Conservation (phyloP, 140 eudicot genomes). For the Ambrosia hybrid region DNA sequence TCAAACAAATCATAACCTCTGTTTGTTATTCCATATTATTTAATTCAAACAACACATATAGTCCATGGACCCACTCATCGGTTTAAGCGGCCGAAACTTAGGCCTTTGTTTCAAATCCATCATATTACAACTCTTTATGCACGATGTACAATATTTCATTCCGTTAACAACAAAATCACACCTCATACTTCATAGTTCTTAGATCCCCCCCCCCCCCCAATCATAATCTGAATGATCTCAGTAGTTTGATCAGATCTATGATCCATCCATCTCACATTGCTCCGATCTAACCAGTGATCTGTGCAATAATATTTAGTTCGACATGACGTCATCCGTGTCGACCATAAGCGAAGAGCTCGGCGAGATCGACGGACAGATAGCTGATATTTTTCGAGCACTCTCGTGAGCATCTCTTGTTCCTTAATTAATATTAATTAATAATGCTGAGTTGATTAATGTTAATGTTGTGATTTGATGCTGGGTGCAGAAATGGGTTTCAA, state of each 20-base stretch:
- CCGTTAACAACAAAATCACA: constrained; percentile 14
- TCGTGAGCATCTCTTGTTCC: constrained; percentile 55
- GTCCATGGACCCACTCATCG: constrained; percentile 44
- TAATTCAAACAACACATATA: neutral
- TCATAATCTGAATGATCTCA: too few species aligned
- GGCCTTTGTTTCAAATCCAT: neutral
- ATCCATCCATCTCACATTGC: too few species aligned
- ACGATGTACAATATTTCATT: constrained; percentile 20
- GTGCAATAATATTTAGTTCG: neutral
- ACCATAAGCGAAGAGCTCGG: constrained; percentile 83
- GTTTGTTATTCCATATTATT: too few species aligned
- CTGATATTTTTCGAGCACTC: constrained; percentile 83
- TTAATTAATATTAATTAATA: too few species aligned
- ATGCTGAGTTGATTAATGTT: neutral
- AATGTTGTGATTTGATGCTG: constrained; percentile 13
- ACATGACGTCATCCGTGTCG: constrained; percentile 66
- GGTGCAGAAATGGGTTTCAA: constrained; percentile 82
- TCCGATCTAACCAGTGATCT: too few species aligned
- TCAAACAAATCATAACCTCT: too few species aligned
- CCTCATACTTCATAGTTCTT: neutral
- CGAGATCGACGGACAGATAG: constrained; percentile 85
- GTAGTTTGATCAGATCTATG: too few species aligned
- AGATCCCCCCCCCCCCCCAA: too few species aligned
- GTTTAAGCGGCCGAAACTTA: constrained; percentile 44
- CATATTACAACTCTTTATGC: constrained; percentile 20